Base-by-base conservation (phyloP, 2,329 filamentous ascomycete genomes). In the Lachnellula subtilissima region DNA sequence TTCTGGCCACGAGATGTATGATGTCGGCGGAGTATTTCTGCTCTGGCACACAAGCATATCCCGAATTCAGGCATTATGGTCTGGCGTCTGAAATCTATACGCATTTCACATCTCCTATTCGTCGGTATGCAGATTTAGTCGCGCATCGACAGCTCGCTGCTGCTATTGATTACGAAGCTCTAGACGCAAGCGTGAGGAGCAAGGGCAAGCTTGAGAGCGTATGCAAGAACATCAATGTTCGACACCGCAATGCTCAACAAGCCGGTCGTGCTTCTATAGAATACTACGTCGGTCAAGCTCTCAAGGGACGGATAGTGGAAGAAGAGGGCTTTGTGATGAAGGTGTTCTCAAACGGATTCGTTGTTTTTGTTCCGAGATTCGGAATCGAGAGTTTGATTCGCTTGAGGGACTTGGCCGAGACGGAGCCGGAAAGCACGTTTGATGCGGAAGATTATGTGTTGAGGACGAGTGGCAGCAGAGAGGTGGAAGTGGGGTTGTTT, bases 21-120 rank as follows among this genome's bases (percentile, higher is more conserved):
- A 96, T 96, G 80, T 94, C 91, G 53, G 94, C 94, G 60, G 94
- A 99, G 74, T 99, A 99, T 75, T 99, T 99, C 75, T 94, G 89
- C 75, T 89, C 93, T 0, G 94, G 94, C 58, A 92, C 91, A 6
- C 91, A 97, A 71, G 85, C 92, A 0, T 93, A 94, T 71, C 88
- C 91, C 0, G 94, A 97, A 71, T 99, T 96, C 80, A 85, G 91
- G 52, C 95, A 99, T 75, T 99, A 99, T 73, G 94, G 94, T 64
- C 85, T 99, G 37, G 95, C 95, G 0, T 91, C 88, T 3, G 89
- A 95, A 68, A 99, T 99, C 71, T 99, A 99, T 77, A 99, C 94
- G 2, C 94, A 99, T 73, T 99, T 99, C 75, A 99, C 94, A 0
- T 95, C 89, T 3, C 95, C 94, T 3, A 99, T 99, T 70, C 89